Base-by-base conservation (phyloP, 1,284 basidiomycete genomes). In the Fereydounia khargensis region DNA sequence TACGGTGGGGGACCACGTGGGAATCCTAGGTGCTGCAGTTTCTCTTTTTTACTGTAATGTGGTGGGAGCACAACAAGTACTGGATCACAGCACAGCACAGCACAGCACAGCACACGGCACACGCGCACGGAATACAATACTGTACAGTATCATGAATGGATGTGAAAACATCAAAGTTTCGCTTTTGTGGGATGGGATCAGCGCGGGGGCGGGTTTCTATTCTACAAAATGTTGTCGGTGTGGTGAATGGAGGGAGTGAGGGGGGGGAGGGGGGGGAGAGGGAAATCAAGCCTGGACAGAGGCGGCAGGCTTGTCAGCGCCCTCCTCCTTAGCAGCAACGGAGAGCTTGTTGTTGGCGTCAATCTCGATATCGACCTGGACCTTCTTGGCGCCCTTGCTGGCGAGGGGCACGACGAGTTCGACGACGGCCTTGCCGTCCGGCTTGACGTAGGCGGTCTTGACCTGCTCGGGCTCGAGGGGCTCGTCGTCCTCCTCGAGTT, bases 401-500 rank as follows among this genome's bases (percentile, higher is more conserved):
- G 47, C 42, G 21, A 58, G 53, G 3, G 56, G 49, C 22, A 66
- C 63, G 17, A 47, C 40, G 17, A 74, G 48, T 40, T 55, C 41
- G 4, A 47, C 56, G 9, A 72, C 20, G 27, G 42, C 37, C 34
- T 48, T 43, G 17, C 52, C 47, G 19, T 48, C 43, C 1, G 66
- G 46, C 46, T 59, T 62, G 40, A 62, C 53, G 20, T 57, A 40
- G 19, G 70, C 58, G 9, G 69, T 70, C 48, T 53, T 53, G 38
- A 69, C 43, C 55, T 64, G 43, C 39, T 70, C 64, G 10, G 68
- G 66, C 47, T 72, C 71, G 18, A 60, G 25, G 21, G 63, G 63
- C 42, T 72, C 69, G 25, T 79, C 76, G 28, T 78, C 71, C 43
- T 81, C 81, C n/a, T 73, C 72, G 83, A 79, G 65, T 11, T 70